A percentile compares a stretch with the other conserved stretches of the same genome.
These are phyloP conservation scores for Irpex lacteus DNA, from an alignment of 1,284 basidiomycete genomes.

Conservation along the genomic window DNA sequence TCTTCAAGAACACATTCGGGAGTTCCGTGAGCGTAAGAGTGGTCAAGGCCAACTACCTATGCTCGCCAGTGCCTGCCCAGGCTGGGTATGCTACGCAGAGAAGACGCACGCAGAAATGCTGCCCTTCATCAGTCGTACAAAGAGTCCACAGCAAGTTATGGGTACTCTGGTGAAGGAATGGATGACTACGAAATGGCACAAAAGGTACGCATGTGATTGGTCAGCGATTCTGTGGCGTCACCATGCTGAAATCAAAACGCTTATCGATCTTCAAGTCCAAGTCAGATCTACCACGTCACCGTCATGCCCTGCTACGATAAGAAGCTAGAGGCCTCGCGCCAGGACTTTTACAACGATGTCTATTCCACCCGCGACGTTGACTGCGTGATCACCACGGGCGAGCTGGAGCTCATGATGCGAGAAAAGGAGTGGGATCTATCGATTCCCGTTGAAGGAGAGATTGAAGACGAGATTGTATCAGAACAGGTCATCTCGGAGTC, in stretches of 20 bases:
- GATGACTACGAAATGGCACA: conserved; percentile 64
- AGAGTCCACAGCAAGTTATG: conserved; percentile 94
- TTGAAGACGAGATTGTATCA: conserved; percentile 22
- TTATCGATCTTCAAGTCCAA: conserved; percentile 47
- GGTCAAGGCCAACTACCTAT: conserved; percentile 65
- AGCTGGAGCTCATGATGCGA: conserved; percentile 84
- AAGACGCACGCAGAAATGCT: conserved; percentile 95
- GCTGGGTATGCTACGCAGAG: conserved; percentile 99
- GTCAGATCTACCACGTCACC: conserved; percentile 91
- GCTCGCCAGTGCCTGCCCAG: conserved; percentile 95
- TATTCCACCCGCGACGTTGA: conserved; percentile 91
- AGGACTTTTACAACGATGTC: conserved; percentile 82
- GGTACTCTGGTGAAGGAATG: conserved; percentile 90
- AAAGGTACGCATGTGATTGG: conserved; percentile 48
- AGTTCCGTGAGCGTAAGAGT: conserved; percentile 74
- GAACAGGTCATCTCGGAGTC: conserved; percentile 6
- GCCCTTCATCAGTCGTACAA: conserved; percentile 84
- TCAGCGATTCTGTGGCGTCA: neutral
- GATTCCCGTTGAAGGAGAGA: conserved; percentile 46
- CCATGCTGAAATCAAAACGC: neutral
- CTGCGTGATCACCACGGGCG: conserved; percentile 96
- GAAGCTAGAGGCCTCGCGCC: conserved; percentile 94
- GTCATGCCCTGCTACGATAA: conserved; percentile 99
- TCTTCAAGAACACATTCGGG: conserved; percentile 77
- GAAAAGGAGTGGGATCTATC: conserved; percentile 83